These are phyloP conservation scores for Yarrowia sp. DNA, from an alignment of 805 yeast genomes.

Conservation along the genomic window DNA sequence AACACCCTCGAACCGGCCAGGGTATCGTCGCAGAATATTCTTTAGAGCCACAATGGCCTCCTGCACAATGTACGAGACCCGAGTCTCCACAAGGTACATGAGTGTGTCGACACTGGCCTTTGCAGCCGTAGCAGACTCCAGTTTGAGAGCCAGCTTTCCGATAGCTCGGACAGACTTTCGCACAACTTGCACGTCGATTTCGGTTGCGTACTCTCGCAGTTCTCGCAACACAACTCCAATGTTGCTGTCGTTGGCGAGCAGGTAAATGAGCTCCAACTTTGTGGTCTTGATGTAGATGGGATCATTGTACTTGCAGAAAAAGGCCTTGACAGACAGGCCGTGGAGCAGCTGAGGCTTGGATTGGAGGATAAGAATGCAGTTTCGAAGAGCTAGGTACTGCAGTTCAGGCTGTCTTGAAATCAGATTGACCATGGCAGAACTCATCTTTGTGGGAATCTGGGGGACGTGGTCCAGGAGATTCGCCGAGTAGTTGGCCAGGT, in stretches of 20 bases:
- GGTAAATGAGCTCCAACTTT: conserved; percentile 78
- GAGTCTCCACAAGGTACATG: conserved; percentile 56
- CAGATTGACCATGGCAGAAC: conserved; percentile 64
- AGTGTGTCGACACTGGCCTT: conserved; percentile 59
- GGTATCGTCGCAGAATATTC: conserved; percentile 74
- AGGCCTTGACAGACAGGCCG: conserved; percentile 64
- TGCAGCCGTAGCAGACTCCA: conserved; percentile 53
- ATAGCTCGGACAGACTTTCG: conserved; percentile 84
- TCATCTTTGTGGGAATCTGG: conserved; percentile 49
- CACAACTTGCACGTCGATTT: conserved; percentile 80
- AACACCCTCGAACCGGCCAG: conserved; percentile 50
- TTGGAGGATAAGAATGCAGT: conserved; percentile 68
- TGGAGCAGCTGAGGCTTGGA: conserved; percentile 57
- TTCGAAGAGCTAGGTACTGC: conserved; percentile 77
- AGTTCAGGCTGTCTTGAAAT: conserved; percentile 76
- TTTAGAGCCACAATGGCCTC: conserved; percentile 74
- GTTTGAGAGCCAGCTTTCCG: conserved; percentile 81
- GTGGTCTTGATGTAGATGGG: conserved; percentile 87
- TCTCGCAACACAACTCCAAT: conserved; percentile 64
- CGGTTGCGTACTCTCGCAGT: conserved; percentile 80
- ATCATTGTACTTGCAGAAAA: conserved; percentile 80
- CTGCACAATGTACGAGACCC: conserved; percentile 70
- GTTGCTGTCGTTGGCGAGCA: conserved; percentile 66
- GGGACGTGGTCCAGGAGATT: conserved; percentile 14
- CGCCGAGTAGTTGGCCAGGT: conserved; percentile 66